phyloP scores from a whole-genome alignment of 805 yeast genomes.

The Lachancea thermotolerans region DNA sequence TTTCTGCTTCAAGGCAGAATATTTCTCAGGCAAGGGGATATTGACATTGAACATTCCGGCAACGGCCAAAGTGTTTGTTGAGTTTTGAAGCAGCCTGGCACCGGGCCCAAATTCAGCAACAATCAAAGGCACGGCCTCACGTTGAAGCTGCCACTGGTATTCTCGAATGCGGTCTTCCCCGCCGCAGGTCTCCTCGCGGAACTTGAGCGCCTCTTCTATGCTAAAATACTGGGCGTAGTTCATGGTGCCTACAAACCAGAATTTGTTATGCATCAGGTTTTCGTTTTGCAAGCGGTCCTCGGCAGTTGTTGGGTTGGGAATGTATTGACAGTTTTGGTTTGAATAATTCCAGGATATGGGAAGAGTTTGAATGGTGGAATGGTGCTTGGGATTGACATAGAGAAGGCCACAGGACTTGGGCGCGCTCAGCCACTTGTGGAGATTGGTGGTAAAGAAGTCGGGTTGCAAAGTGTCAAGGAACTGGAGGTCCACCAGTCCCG shows the following conservation, averaged over 20 bases:
- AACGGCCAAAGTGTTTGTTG: conserved; percentile 10
- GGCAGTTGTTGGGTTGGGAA: conserved; percentile 6
- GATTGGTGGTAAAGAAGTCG: conserved; percentile 54
- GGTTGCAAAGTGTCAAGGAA: conserved; percentile 39
- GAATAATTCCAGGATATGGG: conserved; percentile 46
- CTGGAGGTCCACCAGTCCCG: conserved; percentile 47
- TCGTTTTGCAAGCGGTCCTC: conserved; percentile 15
- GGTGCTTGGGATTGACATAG: conserved; percentile 50
- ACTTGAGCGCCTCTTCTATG: conserved; percentile 45
- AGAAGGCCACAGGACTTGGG: conserved; percentile 55
- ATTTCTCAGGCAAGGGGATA: conserved; percentile 38
- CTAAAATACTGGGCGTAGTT: conserved; percentile 39
- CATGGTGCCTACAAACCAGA: conserved; percentile 45
- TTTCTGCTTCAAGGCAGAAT: conserved; percentile 11
- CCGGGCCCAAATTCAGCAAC: conserved; percentile 36
- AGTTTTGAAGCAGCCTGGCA: conserved; percentile 28
- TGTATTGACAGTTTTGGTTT: conserved; percentile 6
- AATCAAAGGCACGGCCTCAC: conserved; percentile 36
- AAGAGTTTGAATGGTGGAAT: conserved; percentile 43
- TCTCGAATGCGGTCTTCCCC: conserved; percentile 48
- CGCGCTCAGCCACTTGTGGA: conserved; percentile 63
- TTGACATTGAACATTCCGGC: conserved; percentile 30
- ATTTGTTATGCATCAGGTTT: conserved; percentile 37
- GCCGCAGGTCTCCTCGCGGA: conserved; percentile 42
- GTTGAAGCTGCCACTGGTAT: conserved; percentile 43